Conservation (phyloP, 306 rosid genomes). For the Ormosia emarginata region DNA sequence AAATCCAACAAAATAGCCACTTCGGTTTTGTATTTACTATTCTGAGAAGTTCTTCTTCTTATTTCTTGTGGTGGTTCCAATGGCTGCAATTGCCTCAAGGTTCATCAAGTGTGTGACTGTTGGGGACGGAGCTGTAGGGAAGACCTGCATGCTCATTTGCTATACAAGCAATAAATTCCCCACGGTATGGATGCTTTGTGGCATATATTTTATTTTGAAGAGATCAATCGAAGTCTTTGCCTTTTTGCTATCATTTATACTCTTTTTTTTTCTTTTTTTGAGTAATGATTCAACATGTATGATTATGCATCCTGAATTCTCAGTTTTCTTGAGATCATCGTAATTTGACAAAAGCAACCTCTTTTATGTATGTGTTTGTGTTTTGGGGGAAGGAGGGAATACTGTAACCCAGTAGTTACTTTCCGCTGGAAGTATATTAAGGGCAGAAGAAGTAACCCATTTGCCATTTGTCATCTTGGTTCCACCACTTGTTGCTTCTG, state of each 20-base stretch:
- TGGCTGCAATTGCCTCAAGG: conserved; percentile 81
- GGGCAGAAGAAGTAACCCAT: not conserved
- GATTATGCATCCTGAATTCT: conserved; percentile 33
- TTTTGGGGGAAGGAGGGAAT: not conserved
- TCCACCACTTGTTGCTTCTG: not conserved
- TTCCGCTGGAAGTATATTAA: not conserved
- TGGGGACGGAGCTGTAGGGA: conserved; percentile 95
- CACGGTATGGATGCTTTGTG: conserved; percentile 40
- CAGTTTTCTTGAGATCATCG: conserved; percentile 18
- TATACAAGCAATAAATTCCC: conserved; percentile 92
- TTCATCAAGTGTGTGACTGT: conserved; percentile 95
- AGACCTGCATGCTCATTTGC: conserved; percentile 96
- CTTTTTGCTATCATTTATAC: not conserved
- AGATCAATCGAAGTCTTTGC: conserved; percentile 30
- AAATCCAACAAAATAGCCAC: conserved; percentile 33
- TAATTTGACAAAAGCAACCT: not conserved
- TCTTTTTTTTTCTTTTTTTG: not conserved
- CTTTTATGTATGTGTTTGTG: not conserved
- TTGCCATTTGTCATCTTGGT: conserved; percentile 8
- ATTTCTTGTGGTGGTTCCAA: conserved; percentile 24
- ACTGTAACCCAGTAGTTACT: not conserved
- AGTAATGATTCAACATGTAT: not conserved
- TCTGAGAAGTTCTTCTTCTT: conserved; percentile 11
- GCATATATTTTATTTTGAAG: not conserved
- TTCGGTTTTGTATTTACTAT: not conserved